Base-by-base conservation (phyloP, 768 basidiomycete genomes). In the Kwoniella newhampshirensis region DNA sequence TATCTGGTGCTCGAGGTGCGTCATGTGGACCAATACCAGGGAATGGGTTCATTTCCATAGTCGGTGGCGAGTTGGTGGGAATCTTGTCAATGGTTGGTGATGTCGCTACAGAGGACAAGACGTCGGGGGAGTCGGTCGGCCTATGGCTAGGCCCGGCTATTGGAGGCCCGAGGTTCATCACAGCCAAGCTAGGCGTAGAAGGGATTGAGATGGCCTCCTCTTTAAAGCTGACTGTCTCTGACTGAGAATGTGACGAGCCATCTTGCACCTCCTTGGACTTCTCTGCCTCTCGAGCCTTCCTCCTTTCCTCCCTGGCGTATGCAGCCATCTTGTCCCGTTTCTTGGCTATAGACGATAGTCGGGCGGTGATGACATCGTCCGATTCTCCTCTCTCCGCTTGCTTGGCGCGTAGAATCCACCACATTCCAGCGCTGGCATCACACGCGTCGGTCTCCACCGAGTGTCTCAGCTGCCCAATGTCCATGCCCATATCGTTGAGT, bases 381-480 rank as follows among this genome's bases (percentile, higher is more conserved):
- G 81, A 82, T 77, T 84, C 83, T 82, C 91, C 18, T 85, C 83
- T 67, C 86, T 92, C 74, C 85, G 83, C 75, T 85, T 87, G 74
- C 47, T 74, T 76, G 1, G 60, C 47, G 23, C 73, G 55, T 46
- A 97, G 79, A 83, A 94, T 89, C 96, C 96, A 99, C 93, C 93
- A 99, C 7, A 90, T 77, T 1, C 93, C 90, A 8, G 91, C 87
- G 12, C 88, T 82, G 0, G 88, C 83, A 76, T 99, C 94, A 68
- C 94, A 99, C 0, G 94, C 94, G 76, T 97, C 85, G 26, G 82
- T 86, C 43, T 88, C 80, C 12, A 98, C 96, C 0, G 88, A 90
- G 73, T 98, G 93, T n/a, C 87, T 86, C 47, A 97, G 87, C 77
- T 99, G 94, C 15, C 88, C 90, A 0, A 88, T 89, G 75, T 98